Evolutionary conservation across 176 grass and related monocot genomes (phyloP).

Genomic region (Pontederia paniculata): DNA sequence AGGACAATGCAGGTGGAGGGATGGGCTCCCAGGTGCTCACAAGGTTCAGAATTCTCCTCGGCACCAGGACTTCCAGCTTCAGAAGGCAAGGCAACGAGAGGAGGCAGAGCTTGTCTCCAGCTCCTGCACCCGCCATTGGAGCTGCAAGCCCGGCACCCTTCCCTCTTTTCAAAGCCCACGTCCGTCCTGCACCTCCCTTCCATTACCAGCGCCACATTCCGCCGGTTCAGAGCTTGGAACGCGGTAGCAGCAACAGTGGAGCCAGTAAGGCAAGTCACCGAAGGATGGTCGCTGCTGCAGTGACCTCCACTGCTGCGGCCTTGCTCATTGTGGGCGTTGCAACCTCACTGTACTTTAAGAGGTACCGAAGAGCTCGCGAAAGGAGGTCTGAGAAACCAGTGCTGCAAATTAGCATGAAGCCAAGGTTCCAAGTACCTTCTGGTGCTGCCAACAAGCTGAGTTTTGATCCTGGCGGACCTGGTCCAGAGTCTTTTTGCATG

Average conservation of each 20-base stretch:
- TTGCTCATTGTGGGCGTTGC: constrained; percentile 24
- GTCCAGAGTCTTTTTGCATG: constrained; percentile 49
- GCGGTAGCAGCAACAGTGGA: constrained; percentile 11
- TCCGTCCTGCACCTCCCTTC: neutral
- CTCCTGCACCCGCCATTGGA: constrained; percentile 21
- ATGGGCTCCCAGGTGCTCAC: neutral
- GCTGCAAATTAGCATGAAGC: neutral
- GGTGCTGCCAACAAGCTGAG: constrained; percentile 51
- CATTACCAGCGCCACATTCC: neutral
- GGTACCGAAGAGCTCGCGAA: neutral
- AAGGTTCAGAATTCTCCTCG: constrained; percentile 26
- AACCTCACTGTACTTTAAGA: constrained; percentile 44
- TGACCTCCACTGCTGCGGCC: constrained; percentile 19
- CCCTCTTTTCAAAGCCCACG: constrained; percentile 7
- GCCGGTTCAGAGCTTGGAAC: constrained; percentile 13
- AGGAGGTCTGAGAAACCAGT: constrained; percentile 12
- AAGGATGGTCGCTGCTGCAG: constrained; percentile 21
- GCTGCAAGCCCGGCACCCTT: constrained; percentile 7
- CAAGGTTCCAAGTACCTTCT: neutral
- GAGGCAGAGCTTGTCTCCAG: constrained; percentile 10
- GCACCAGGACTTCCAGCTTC: constrained; percentile 7
- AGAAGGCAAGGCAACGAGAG: constrained; percentile 13
- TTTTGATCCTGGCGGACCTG: constrained; percentile 53
- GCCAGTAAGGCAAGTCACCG: constrained; percentile 8
- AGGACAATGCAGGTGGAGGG: constrained; percentile 19